These are phyloP conservation scores for Pseudophaeomoniella oleicola DNA, from an alignment of 2,329 filamentous ascomycete species.

Conservation along the genomic window DNA sequence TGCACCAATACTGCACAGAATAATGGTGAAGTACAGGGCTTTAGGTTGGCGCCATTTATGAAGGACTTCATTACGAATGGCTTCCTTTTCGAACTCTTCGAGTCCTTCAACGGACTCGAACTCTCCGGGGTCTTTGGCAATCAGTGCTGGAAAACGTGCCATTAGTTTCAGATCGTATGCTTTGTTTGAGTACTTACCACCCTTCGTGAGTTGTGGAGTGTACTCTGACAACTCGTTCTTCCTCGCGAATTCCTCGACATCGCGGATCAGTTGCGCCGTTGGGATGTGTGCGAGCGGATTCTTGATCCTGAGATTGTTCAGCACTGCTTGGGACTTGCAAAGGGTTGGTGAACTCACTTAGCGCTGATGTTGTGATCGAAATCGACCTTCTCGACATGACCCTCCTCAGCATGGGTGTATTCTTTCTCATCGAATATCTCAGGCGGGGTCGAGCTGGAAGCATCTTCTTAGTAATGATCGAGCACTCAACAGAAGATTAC, in stretches of 20 bases:
- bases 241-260: slow-evolving; percentile 28
- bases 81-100: slow-evolving; percentile 24
- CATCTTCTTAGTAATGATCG: no score
- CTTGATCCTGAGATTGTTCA: slow-evolving; percentile 22
- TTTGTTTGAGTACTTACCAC: slow-evolving; percentile 14
- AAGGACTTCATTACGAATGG: slow-evolving; percentile 28
- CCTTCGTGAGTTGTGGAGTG: slow-evolving; percentile 27
- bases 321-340: neutral
- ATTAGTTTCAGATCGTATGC: no score
- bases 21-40: slow-evolving; percentile 34
- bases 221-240: slow-evolving; percentile 25
- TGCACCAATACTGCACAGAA: slow-evolving; percentile 36
- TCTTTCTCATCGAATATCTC: no score
- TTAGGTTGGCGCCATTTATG: slow-evolving; percentile 36
- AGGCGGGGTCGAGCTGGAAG: no score
- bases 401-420: slow-evolving; percentile 1
- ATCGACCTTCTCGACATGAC: neutral
- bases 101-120: slow-evolving; percentile 30
- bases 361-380: neutral
- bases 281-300: slow-evolving; percentile 29
- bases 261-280: slow-evolving; percentile 20
- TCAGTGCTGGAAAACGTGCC: slow-evolving; percentile 18
- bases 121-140: slow-evolving; percentile 32
- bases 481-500: neutral
- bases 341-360: neutral